These are phyloP conservation scores for Bisporella sp. DNA, from an alignment of 2,329 filamentous ascomycete genomes.

Conservation along the genomic window DNA sequence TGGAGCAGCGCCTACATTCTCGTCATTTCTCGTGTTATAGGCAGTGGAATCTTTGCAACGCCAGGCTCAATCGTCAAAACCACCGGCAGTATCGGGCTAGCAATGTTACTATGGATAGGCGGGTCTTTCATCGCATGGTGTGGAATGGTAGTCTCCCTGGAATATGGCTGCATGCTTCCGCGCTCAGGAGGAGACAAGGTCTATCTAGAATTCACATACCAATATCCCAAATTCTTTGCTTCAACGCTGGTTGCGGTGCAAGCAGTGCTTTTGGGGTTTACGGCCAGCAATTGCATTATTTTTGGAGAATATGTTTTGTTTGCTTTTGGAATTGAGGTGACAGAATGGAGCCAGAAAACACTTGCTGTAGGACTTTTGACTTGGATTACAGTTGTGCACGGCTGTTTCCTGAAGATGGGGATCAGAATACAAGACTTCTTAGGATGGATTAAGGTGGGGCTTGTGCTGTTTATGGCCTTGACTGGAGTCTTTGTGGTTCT, in stretches of 20 bases:
- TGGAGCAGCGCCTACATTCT: slow-evolving; percentile 23
- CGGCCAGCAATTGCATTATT: slow-evolving; percentile 44
- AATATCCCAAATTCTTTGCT: slow-evolving; percentile 42
- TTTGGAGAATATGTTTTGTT: slow-evolving; percentile 45
- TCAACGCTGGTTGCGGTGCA: slow-evolving; percentile 46
- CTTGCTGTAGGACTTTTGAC: slow-evolving; percentile 45
- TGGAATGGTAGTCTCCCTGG: slow-evolving; percentile 37
- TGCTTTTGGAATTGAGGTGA: slow-evolving; percentile 33
- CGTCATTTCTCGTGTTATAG: slow-evolving; percentile 23
- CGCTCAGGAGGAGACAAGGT: slow-evolving; percentile 44
- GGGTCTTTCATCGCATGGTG: slow-evolving; percentile 37
- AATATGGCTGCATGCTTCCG: slow-evolving; percentile 39
- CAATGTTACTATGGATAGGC: slow-evolving; percentile 46
- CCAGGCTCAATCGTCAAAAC: slow-evolving; percentile 61
- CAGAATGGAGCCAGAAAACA: slow-evolving; percentile 39
- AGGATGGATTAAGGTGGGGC: slow-evolving; percentile 55
- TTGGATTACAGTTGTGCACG: slow-evolving; percentile 50
- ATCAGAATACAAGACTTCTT: slow-evolving; percentile 54
- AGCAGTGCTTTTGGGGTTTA: slow-evolving; percentile 43
- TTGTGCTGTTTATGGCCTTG: slow-evolving; percentile 54
- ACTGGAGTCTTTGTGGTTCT: slow-evolving; percentile 53
- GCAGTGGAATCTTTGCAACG: slow-evolving; percentile 28
- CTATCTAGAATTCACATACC: slow-evolving; percentile 47
- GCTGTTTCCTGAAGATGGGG: slow-evolving; percentile 48
- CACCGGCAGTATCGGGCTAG: slow-evolving; percentile 55